Conservation (phyloP, 257 asterid genomes). For the Asclepias syriaca region DNA sequence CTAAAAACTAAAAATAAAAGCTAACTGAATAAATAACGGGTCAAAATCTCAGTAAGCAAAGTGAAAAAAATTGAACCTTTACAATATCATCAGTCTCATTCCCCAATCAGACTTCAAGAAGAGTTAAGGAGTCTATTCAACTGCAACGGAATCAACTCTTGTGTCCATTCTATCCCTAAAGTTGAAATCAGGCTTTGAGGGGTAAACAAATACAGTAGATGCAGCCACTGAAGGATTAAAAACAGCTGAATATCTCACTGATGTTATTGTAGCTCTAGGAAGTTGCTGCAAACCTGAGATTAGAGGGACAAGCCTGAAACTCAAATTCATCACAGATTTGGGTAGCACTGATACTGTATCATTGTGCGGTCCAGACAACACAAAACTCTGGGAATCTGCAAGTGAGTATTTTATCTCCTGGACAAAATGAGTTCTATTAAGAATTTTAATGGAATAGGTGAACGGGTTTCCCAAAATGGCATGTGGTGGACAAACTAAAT, state of each 20-base stretch:
- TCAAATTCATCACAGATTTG: slow-evolving; percentile 46
- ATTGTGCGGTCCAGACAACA: slow-evolving; percentile 74
- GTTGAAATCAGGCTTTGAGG: slow-evolving; percentile 59
- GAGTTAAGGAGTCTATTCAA: slow-evolving; percentile 11
- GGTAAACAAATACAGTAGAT: slow-evolving; percentile 68
- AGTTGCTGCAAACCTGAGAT: slow-evolving; percentile 78
- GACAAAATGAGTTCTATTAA: slow-evolving; percentile 60
- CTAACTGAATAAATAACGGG: background rate
- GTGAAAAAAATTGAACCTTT: background rate
- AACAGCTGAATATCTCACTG: slow-evolving; percentile 68
- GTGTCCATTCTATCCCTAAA: slow-evolving; percentile 19
- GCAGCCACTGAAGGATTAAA: slow-evolving; percentile 68
- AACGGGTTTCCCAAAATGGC: slow-evolving; percentile 81
- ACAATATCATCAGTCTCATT: background rate
- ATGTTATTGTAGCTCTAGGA: slow-evolving; percentile 61
- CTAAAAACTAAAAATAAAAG: background rate
- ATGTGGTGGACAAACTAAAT: slow-evolving; percentile 68
- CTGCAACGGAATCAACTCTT: slow-evolving; percentile 24
- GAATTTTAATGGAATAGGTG: slow-evolving; percentile 44
- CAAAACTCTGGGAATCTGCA: slow-evolving; percentile 80
- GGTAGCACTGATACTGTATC: slow-evolving; percentile 75
- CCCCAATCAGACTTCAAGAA: background rate
- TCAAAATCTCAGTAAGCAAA: background rate
- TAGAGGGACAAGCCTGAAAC: slow-evolving; percentile 73
- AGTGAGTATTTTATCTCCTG: slow-evolving; percentile 86